These are phyloP conservation scores for Tetrahymena malaccensis DNA, from an alignment of 73 alveolate genomes.

Conservation along the genomic window DNA sequence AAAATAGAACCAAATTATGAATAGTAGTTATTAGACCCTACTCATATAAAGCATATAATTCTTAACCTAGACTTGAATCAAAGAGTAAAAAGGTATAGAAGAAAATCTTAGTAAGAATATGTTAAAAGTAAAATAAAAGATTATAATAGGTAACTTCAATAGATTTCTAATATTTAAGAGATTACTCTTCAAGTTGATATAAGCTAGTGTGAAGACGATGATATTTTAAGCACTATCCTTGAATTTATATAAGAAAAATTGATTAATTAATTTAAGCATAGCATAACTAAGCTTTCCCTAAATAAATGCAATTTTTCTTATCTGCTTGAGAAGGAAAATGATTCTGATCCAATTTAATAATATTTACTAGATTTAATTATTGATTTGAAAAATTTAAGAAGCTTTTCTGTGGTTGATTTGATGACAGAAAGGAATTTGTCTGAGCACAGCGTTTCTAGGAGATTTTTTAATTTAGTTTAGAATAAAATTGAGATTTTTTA, in stretches of 20 bases:
- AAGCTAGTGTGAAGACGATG: background rate
- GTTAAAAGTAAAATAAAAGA: too few species aligned
- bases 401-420: background rate
- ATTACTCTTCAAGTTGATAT: background rate
- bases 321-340: background rate
- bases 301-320: background rate
- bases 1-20: background rate
- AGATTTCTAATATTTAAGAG: background rate
- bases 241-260: too few species aligned
- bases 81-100: background rate
- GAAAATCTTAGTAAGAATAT: background rate
- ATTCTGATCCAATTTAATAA: background rate
- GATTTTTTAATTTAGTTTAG: background rate
- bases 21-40: background rate
- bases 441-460: background rate
- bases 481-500: background rate
- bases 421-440: background rate
- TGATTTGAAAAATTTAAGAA: too few species aligned
- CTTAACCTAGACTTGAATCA: background rate
- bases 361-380: background rate
- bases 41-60: too few species aligned
- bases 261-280: background rate
- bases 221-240: background rate
- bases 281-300: background rate
- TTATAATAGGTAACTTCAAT: background rate